Base-by-base conservation (phyloP, 1,284 basidiomycete species). In the Microbotryum violaceum region DNA sequence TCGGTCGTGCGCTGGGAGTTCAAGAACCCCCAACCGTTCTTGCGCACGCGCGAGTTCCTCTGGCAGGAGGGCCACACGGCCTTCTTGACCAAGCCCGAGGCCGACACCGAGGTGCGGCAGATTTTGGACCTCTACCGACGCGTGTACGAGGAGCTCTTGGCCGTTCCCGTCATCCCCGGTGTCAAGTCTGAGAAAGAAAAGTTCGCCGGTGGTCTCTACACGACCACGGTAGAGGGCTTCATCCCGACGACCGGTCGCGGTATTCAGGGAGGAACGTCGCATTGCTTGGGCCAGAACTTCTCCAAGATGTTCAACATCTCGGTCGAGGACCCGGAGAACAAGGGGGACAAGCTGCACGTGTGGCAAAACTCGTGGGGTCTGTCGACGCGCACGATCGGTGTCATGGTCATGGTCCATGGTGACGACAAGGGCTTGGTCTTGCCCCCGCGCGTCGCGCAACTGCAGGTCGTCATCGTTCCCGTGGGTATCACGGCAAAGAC, bases 11-110 rank as follows among this genome's bases (percentile, higher is more conserved):
- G 94, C 66, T 99, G 94, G 94, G 94, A 99, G 77, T 98, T 98
- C 82, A 99, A 99, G 80, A 96, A 94, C 77, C 96, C 94, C 58
- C 91, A 98, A 78, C 94, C 94, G 3, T 99, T 99, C 88, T 83
- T 99, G 49, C 91, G 94, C 66, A 98, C 96, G 2, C 89, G 96
- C 73, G 94, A 98, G 79, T 99, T 97, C 83, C 80, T 99, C 44
- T 99, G 96, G 94, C 94, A 99, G 79, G 96, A 99, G 78, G 94
- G 94, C 52, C 94, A 99, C 81, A 97, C 96, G 6, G 96, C 94
- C 2, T 86, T 89, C 78, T 81, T 96, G 57, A 89, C 88, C 70
- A 88, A 92, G 76, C 74, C 81, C 16, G 92, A 96, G 76, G 94
- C 94, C 46, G 93, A 91, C 74, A 80, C 79, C 65, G 96, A 98